These are phyloP conservation scores for Steccherinum ochraceum DNA, from an alignment of 768 basidiomycete genomes.

Conservation along the genomic window DNA sequence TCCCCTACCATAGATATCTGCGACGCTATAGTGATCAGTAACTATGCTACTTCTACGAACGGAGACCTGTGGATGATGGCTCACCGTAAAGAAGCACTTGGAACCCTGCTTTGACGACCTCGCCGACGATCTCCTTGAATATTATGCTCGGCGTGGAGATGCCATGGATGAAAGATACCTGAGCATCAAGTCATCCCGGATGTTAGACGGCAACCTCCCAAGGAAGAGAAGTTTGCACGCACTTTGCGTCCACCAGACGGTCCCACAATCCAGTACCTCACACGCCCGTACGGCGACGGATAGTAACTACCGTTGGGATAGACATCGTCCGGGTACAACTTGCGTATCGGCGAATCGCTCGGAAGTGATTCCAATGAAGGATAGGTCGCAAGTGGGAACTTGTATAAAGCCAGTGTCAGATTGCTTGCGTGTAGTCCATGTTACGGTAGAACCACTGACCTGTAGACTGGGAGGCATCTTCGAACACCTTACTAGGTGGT, in stretches of 20 bases:
- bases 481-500: too few species aligned
- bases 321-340: constrained; percentile 24
- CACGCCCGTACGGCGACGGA: constrained; percentile 51
- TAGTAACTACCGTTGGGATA: constrained; percentile 41
- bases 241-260: constrained; percentile 67
- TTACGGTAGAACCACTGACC: background rate
- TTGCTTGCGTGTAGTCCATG: background rate
- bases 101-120: constrained; percentile 50
- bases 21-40: background rate
- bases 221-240: too few species aligned
- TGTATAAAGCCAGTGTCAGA: background rate
- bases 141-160: constrained; percentile 68
- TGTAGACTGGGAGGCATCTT: background rate
- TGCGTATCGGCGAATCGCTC: constrained; percentile 11
- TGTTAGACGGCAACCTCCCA: too few species aligned
- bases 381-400: constrained; percentile 17
- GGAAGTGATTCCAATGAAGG: constrained; percentile 22
- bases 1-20: constrained; percentile 80
- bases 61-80: too few species aligned
- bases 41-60: too few species aligned
- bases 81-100: constrained; percentile 72
- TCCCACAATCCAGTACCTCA: constrained; percentile 70
- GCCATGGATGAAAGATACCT: constrained; percentile 72
- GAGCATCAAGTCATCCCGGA: background rate
- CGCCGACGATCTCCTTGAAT: constrained; percentile 69